These are phyloP conservation scores for Aspergillus sclerotioniger DNA, from an alignment of 495 filamentous ascomycete genomes.

Conservation along the genomic window DNA sequence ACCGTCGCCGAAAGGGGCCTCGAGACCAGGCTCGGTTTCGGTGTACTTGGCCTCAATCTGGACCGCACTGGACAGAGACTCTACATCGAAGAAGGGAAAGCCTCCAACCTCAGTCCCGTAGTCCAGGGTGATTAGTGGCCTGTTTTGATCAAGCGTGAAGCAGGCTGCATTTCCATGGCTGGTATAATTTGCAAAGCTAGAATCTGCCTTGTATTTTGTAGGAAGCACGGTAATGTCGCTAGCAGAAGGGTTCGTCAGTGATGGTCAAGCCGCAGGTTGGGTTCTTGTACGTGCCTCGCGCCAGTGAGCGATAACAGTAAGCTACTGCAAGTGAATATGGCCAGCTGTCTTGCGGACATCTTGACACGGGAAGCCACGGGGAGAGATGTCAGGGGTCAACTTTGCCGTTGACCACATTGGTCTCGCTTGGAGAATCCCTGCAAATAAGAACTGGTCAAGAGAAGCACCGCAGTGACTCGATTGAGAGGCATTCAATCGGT, in stretches of 20 bases:
- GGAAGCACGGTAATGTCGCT: not conserved
- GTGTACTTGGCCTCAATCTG: conserved; percentile 23
- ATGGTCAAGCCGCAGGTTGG: not conserved
- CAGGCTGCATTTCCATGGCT: not conserved
- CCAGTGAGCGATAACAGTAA: not conserved
- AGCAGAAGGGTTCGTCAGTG: not conserved
- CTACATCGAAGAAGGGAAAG: conserved; percentile 12
- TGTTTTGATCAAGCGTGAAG: conserved; percentile 7
- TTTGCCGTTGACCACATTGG: no score
- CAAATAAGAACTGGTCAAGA: not conserved
- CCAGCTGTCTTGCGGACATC: not conserved
- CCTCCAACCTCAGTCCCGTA: conserved; percentile 17
- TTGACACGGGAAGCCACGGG: not conserved
- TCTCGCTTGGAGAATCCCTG: not conserved
- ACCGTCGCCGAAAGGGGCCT: conserved; percentile 18
- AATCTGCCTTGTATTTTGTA: not conserved
- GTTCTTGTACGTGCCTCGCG: not conserved
- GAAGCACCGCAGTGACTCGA: not conserved
- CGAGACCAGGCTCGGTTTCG: conserved; percentile 15
- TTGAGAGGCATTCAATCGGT: not conserved
- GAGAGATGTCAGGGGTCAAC: no score
- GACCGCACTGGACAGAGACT: conserved; percentile 7
- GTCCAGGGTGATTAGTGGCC: conserved; percentile 10
- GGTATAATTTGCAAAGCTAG: not conserved
- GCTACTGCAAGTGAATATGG: not conserved